These are phyloP conservation scores for Arxiozyma heterogenica DNA, from an alignment of 1,139 yeast species.

Conservation along the genomic window DNA sequence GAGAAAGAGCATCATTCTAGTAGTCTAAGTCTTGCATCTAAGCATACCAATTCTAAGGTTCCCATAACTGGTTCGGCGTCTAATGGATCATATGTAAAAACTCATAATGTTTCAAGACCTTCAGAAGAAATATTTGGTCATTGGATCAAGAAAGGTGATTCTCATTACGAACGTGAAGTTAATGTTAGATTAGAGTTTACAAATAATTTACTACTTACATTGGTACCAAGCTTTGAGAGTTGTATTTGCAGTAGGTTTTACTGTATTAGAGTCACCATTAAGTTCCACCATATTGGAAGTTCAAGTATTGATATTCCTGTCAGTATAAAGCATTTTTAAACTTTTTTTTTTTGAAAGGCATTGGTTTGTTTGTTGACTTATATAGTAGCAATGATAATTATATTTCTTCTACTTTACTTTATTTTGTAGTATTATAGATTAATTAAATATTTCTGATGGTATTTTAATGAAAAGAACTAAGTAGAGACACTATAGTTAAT, in stretches of 20 bases:
- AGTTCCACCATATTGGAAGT: constrained; percentile 29
- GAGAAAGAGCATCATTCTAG: neutral
- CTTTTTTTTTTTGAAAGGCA: neutral
- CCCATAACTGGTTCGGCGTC: constrained; percentile 1
- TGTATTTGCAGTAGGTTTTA: constrained; percentile 48
- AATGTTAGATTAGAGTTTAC: constrained; percentile 27
- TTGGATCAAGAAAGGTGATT: constrained; percentile 18
- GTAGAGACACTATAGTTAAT: neutral
- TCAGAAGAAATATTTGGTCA: constrained; percentile 23
- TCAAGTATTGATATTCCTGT: constrained; percentile 32
- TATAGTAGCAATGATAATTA: no score
- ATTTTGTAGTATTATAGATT: neutral
- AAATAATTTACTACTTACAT: constrained; percentile 32
- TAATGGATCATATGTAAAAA: neutral
- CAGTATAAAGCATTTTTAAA: constrained; percentile 26
- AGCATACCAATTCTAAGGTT: neutral
- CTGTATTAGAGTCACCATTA: constrained; percentile 32
- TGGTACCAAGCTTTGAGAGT: constrained; percentile 50
- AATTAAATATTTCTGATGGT: no score
- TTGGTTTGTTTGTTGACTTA: neutral
- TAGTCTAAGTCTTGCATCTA: neutral
- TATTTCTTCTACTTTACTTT: no score
- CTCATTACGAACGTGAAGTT: constrained; percentile 21
- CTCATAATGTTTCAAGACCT: constrained; percentile 10
- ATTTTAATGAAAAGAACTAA: neutral